Evolutionary conservation across 192 early-diverging fungal species (phyloP), one percentile per base, ranked within the genome.

Genomic region (Allomyces macrogynus): DNA sequence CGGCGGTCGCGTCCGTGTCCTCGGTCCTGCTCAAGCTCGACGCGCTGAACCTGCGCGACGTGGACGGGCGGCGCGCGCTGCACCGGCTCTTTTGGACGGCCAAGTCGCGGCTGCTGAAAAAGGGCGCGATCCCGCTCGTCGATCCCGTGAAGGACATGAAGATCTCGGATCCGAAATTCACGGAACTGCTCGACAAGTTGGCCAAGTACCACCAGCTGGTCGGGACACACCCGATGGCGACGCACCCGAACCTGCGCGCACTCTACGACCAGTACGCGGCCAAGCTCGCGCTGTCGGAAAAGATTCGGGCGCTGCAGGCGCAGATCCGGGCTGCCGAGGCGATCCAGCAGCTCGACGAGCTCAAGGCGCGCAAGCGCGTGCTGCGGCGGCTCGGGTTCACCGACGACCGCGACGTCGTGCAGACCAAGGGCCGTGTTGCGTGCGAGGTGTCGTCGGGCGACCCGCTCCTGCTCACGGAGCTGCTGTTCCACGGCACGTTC

Each of bases 361-460:
- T 96, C 49, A 91, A 91, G 67, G 83, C 84, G 65, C 81, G 95
- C 49, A 87, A 89, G 68, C 81, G 93, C 49, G 90, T 98, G 10
- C 77, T 98, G 68, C 83, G 92, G 60, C 82, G 93, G 23, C 72
- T 98, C 25, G 91, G 89, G 2, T 96, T 89, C 72, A 91, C 86
- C 0, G 86, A 84, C 11, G 74, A 74, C 0, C 74, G 80, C 22
- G 95, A 93, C 72, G 87, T 95, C 9, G 88, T 98, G 68, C 89
- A 93, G 65, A 85, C 96, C 78, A 98, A 98, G 75, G 95, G 95
- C 54, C 86, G 93, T 23, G 95, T 98, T 7, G 95, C 95, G 4
- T 98, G 95, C 69, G 93, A 98, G 76, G 90, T 98, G 62, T 89
- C 87, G 16, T 80, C 88, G 11, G 95, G 92, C 12, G 93, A 96